Percentiles rank a stretch among this genome's conserved stretches.
These are phyloP conservation scores for Psilocybe sp. DNA, from an alignment of 768 basidiomycete species.

Conservation along the genomic window DNA sequence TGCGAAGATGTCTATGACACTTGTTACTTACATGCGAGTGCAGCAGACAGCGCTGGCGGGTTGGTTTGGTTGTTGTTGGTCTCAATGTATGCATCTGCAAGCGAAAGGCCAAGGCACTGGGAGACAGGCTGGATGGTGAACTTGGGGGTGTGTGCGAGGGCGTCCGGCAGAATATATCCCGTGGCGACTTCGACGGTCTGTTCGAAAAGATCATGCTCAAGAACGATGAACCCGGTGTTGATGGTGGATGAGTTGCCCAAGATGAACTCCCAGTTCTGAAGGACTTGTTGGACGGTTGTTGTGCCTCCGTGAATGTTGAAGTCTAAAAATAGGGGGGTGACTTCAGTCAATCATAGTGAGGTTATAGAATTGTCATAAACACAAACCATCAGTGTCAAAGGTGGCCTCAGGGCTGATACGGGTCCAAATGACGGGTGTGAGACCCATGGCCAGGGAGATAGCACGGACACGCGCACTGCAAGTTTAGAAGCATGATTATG, in stretches of 20 bases:
- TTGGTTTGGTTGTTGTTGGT: conserved; percentile 71
- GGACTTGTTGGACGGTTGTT: conserved; percentile 53
- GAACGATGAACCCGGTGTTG: conserved; percentile 80
- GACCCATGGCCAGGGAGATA: conserved; percentile 78
- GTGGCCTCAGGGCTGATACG: conserved; percentile 55
- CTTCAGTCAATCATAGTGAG: neutral
- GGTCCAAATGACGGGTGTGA: conserved; percentile 85
- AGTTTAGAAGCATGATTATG: conserved; percentile 7
- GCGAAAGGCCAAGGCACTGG: conserved; percentile 55
- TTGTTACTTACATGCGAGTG: conserved; percentile 12
- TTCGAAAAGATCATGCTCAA: conserved; percentile 86
- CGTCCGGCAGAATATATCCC: conserved; percentile 83
- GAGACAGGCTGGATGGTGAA: conserved; percentile 75
- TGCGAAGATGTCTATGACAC: neutral
- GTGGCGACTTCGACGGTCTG: conserved; percentile 83
- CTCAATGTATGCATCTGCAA: conserved; percentile 76
- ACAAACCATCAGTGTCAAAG: conserved; percentile 68
- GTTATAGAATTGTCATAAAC: neutral
- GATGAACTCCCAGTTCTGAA: conserved; percentile 74
- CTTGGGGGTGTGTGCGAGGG: conserved; percentile 58
- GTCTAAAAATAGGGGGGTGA: conserved; percentile 39
- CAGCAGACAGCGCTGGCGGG: conserved; percentile 38
- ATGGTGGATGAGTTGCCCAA: conserved; percentile 56
- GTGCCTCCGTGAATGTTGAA: conserved; percentile 75
- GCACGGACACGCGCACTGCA: conserved; percentile 81